A percentile compares a stretch with the other conserved stretches of the same genome.
Evolutionary conservation across 768 basidiomycete genomes (phyloP).

Genomic region (Lenzites betulinus): DNA sequence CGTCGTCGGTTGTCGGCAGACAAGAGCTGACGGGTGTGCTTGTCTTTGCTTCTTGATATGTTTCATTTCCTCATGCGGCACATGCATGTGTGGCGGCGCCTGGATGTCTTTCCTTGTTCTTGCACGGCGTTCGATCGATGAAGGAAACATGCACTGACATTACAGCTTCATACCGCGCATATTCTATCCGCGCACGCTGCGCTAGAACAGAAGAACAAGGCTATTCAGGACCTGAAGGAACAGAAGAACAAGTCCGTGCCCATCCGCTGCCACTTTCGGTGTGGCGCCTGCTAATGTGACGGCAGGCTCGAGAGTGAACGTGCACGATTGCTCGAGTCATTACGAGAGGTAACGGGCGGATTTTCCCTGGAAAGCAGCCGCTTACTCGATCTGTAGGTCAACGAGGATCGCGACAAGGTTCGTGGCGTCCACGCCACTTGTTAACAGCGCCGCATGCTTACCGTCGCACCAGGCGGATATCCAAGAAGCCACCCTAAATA

Average conservation of each 20-base stretch:
- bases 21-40: not conserved
- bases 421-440: slow-evolving; percentile 13
- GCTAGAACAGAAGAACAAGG: slow-evolving; percentile 74
- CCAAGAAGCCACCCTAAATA: slow-evolving; percentile 62
- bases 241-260: slow-evolving; percentile 77
- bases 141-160: slow-evolving; percentile 81
- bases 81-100: slow-evolving; percentile 1
- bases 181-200: slow-evolving; percentile 82
- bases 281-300: not conserved
- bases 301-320: slow-evolving; percentile 76
- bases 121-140: not conserved
- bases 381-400: slow-evolving; percentile 49
- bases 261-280: not conserved
- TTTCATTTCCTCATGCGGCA: not conserved
- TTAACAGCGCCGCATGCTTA: slow-evolving; percentile 1
- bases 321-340: slow-evolving; percentile 60
- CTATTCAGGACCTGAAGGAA: slow-evolving; percentile 79
- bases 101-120: not conserved
- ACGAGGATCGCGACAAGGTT: slow-evolving; percentile 80
- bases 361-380: slow-evolving; percentile 4
- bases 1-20: slow-evolving; percentile 6
- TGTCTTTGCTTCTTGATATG: not conserved
- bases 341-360: slow-evolving; percentile 60
- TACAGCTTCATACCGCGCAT: slow-evolving; percentile 86
- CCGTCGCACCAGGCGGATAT: slow-evolving; percentile 56